Conservation (phyloP, 2,329 filamentous ascomycete species). For the Fusarium nisikadoi region DNA sequence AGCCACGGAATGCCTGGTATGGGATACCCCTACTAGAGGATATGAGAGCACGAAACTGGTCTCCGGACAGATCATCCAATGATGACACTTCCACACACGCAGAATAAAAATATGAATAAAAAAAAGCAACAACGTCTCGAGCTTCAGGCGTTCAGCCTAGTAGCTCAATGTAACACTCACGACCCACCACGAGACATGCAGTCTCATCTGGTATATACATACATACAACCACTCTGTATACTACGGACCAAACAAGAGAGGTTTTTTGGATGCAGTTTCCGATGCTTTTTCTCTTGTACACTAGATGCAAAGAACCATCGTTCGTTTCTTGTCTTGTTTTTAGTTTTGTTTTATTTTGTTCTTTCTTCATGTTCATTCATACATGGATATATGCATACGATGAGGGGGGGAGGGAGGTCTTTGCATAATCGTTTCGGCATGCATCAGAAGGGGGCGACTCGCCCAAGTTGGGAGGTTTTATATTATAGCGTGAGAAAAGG, state of each 20-base stretch:
- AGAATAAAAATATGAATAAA: neutral
- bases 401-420: constrained; percentile 7
- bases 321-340: constrained; percentile 1
- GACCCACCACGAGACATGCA: constrained; percentile 7
- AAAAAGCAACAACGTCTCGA: constrained; percentile 15
- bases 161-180: constrained; percentile 28
- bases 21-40: constrained; percentile 43
- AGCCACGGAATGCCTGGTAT: constrained; percentile 43
- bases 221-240: constrained; percentile 41
- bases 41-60: neutral
- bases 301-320: constrained; percentile 27
- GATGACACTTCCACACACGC: neutral
- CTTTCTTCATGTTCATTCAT: constrained; percentile 5
- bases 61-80: neutral
- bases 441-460: constrained; percentile 9
- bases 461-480: constrained; percentile 17
- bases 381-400: constrained; percentile 23
- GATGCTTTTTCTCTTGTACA: constrained; percentile 37
- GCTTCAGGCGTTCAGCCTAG: neutral
- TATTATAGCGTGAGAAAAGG: constrained; percentile 13
- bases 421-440: constrained; percentile 38
- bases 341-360: neutral
- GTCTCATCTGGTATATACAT: constrained; percentile 38
- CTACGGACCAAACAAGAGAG: constrained; percentile 37
- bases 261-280: constrained; percentile 41